Conservation (phyloP, 306 rosid genomes). For the Sechiopsis laciniata region DNA sequence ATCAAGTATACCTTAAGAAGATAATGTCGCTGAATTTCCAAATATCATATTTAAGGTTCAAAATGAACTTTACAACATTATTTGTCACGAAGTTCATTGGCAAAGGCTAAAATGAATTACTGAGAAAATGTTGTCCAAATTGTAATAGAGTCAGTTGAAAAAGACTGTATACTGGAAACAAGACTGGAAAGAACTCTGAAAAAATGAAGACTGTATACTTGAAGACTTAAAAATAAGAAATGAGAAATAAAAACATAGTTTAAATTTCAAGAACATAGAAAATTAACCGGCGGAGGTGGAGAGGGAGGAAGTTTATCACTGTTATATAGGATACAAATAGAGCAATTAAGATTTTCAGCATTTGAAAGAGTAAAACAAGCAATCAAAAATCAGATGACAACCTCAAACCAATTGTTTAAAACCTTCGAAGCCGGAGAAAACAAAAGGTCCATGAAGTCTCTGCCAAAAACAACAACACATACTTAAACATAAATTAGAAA, state of each 20-base stretch:
- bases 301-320: background rate
- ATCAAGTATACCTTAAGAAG: background rate
- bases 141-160: background rate
- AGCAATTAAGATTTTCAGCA: background rate
- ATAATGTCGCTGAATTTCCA: background rate
- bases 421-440: constrained; percentile 84
- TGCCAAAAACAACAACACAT: constrained; percentile 30
- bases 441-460: constrained; percentile 82
- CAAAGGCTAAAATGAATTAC: background rate
- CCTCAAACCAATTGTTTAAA: constrained; percentile 97
- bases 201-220: background rate
- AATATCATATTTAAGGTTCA: background rate
- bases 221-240: background rate
- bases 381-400: constrained; percentile 29
- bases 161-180: background rate
- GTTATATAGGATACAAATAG: background rate
- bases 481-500: background rate
- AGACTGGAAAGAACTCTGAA: background rate
- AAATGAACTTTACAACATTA: background rate
- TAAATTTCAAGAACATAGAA: background rate
- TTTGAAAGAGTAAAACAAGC: constrained; percentile 13
- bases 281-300: no score
- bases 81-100: background rate
- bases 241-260: constrained; percentile 3
- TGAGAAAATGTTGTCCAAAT: background rate